phyloP scores from a whole-genome alignment of 2,329 filamentous ascomycete species.

The Colletotrichum sidae region DNA sequence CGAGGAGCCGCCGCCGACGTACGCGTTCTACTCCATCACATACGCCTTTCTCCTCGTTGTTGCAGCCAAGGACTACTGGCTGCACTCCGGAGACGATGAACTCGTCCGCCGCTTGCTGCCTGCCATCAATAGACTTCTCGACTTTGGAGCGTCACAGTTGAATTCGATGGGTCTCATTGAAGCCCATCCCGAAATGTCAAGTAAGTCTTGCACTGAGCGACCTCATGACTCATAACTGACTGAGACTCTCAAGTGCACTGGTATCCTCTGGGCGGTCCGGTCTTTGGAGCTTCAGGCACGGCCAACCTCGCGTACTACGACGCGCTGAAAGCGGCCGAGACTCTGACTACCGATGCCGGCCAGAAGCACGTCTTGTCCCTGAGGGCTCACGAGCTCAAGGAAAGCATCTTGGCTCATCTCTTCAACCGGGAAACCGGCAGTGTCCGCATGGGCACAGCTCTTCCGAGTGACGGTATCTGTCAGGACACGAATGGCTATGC shows the following conservation, averaged over 20 bases:
- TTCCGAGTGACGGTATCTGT: slow-evolving; percentile 15
- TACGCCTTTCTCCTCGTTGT: slow-evolving; percentile 27
- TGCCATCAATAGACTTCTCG: slow-evolving; percentile 14
- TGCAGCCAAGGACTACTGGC: slow-evolving; percentile 30
- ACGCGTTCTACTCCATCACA: slow-evolving; percentile 33
- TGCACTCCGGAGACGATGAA: slow-evolving; percentile 22
- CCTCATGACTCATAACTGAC: background rate
- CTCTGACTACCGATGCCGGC: slow-evolving; percentile 3
- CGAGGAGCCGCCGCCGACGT: slow-evolving; percentile 19
- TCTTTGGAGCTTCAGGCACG: slow-evolving; percentile 17
- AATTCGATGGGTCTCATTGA: slow-evolving; percentile 23
- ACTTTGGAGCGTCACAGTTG: slow-evolving; percentile 6
- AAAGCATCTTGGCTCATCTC: slow-evolving; percentile 1
- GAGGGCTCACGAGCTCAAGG: slow-evolving; percentile 1
- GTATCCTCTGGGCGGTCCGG: slow-evolving; percentile 22
- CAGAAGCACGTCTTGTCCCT: background rate
- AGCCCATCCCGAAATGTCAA: slow-evolving; percentile 23
- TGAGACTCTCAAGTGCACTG: slow-evolving; percentile 20
- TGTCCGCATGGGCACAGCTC: slow-evolving; percentile 9
- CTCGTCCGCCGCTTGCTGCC: background rate
- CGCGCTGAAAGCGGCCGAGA: slow-evolving; percentile 9
- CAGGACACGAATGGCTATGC: slow-evolving; percentile 30
- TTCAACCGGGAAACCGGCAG: slow-evolving; percentile 13
- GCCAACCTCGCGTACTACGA: slow-evolving; percentile 30
- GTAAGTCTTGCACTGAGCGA: background rate